These are phyloP conservation scores for Auricularia auricula-judae DNA, from an alignment of 768 basidiomycete species.

Conservation along the genomic window DNA sequence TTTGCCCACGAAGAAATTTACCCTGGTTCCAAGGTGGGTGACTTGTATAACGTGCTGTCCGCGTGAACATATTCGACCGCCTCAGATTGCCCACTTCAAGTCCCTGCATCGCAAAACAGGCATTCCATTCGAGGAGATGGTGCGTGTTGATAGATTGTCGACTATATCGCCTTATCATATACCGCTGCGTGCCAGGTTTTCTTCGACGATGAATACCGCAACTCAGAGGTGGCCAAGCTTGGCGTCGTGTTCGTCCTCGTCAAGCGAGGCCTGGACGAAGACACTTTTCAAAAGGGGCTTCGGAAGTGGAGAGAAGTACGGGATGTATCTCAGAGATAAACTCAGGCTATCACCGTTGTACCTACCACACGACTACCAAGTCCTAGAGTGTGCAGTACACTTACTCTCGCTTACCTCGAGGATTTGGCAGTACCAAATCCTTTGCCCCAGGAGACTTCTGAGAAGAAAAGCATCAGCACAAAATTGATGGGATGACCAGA, in stretches of 20 bases:
- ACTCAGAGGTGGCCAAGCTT: neutral
- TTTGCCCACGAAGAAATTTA: neutral
- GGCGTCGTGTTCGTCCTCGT: neutral
- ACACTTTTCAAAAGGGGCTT: neutral
- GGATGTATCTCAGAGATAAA: no score
- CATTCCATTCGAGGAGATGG: conserved; percentile 2
- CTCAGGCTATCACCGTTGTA: no score
- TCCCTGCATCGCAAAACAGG: neutral
- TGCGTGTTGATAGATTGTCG: neutral
- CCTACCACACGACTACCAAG: no score
- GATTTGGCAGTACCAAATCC: no score
- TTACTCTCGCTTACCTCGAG: no score
- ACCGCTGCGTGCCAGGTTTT: neutral
- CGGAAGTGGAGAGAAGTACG: neutral
- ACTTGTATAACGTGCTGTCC: no score
- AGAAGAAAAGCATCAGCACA: no score
- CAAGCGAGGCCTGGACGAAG: neutral
- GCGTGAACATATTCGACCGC: no score
- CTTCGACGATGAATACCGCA: conserved; percentile 4
- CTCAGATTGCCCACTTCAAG: neutral
- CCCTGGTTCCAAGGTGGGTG: neutral
- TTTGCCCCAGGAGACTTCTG: no score
- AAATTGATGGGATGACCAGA: no score
- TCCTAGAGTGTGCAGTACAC: no score
- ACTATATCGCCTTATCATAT: neutral